Evolutionary conservation across 176 grass and related monocot species (phyloP), one percentile per base, ranked within the genome.

Genomic region (Oryza coarctata): DNA sequence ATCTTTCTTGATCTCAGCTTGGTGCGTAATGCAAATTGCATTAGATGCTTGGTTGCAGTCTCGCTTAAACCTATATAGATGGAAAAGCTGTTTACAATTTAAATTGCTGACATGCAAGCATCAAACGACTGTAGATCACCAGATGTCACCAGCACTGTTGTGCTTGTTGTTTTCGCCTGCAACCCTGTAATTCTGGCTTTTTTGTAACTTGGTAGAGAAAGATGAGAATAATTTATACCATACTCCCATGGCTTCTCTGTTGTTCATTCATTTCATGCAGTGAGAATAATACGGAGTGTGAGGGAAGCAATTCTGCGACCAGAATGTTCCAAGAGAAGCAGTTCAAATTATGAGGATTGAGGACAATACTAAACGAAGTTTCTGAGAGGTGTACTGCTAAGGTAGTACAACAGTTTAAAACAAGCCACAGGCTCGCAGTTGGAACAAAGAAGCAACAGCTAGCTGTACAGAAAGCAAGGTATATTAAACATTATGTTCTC

Each of bases 381-480:
- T 49, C 40, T 0, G 40, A 13, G 38, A 71, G 25, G 3, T 41
- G 65, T 58, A 45, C 68, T 61, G 36, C 49, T 57, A 47, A 39
- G 7, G 68, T 58, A 73, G 67, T 47, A 74, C 43, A 64, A 22
- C 15, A 35, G 3, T 57, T 18, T 41, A 81, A 70, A 75, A 67
- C 29, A 89, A 60, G 55, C 22, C 14, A 60, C 55, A 3, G 55
- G 55, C n/a, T 60, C 22, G 55, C 55, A 60, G 50, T 22, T 3
- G 50, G 50, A 55, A 9, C 55, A 60, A 11, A 60, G 55, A 11
- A n/a, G 33, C 22, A 82, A 68, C 25, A 50, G 63, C 78, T 69
- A 83, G 69, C 74, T 87, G 68, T 87, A 90, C 88, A 87, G 23
- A 74, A 79, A 60, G 62, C 67, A 40, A 75, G 23, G 11, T 22